These are phyloP conservation scores for Phtheirospermum japonicum DNA, from an alignment of 257 asterid genomes.

Conservation along the genomic window DNA sequence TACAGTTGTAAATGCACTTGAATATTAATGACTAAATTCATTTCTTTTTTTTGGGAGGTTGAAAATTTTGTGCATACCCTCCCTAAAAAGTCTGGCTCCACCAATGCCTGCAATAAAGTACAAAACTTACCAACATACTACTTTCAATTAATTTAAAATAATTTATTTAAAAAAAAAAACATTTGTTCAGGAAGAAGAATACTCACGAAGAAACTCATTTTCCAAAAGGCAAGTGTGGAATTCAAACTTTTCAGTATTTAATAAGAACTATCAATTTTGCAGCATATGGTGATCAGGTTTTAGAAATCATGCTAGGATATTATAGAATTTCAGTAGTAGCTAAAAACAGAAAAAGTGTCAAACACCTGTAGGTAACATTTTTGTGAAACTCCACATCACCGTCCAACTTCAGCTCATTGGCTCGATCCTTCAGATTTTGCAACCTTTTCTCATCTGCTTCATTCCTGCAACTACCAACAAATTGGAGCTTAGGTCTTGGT, in stretches of 20 bases:
- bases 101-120: too few species aligned
- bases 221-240: conserved; percentile 3
- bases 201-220: not conserved
- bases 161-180: not conserved
- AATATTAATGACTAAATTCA: too few species aligned
- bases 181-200: not conserved
- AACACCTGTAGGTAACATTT: conserved; percentile 81
- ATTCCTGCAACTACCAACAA: conserved; percentile 96
- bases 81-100: too few species aligned
- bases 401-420: conserved; percentile 66
- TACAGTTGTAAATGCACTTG: too few species aligned
- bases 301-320: not conserved
- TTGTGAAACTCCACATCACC: conserved; percentile 83
- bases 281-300: conserved; percentile 1
- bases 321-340: not conserved
- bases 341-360: conserved; percentile 4
- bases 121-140: not conserved
- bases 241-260: not conserved
- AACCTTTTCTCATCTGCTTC: conserved; percentile 89
- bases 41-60: too few species aligned
- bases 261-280: not conserved
- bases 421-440: conserved; percentile 70
- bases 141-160: not conserved
- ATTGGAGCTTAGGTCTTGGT: conserved; percentile 73
- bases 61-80: too few species aligned